Evolutionary conservation across 805 yeast species (phyloP).

Genomic region (Kluyveromyces nonfermentans): DNA sequence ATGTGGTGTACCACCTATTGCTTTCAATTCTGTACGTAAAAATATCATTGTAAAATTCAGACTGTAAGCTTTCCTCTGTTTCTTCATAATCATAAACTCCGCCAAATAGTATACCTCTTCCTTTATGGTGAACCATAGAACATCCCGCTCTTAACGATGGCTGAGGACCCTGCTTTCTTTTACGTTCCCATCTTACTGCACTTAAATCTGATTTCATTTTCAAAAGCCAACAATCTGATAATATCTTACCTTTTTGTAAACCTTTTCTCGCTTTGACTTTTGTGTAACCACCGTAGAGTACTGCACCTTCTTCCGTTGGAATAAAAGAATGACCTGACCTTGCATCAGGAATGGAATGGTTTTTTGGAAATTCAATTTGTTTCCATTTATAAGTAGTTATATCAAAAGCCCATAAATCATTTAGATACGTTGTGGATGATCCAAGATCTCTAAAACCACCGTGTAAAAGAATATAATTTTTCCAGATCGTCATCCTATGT

Average conservation of each 20-base stretch:
- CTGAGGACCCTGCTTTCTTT: slow-evolving; percentile 80
- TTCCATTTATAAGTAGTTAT: slow-evolving; percentile 84
- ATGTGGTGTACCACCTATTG: slow-evolving; percentile 78
- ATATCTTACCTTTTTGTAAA: slow-evolving; percentile 80
- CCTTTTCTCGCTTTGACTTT: slow-evolving; percentile 87
- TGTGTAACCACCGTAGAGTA: slow-evolving; percentile 88
- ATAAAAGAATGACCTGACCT: slow-evolving; percentile 88
- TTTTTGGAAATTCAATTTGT: slow-evolving; percentile 78
- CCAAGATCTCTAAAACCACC: slow-evolving; percentile 96
- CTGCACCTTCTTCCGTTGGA: slow-evolving; percentile 72
- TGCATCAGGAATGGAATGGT: slow-evolving; percentile 77
- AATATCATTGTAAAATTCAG: slow-evolving; percentile 72
- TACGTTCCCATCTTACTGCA: slow-evolving; percentile 77
- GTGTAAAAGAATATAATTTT: slow-evolving; percentile 71
- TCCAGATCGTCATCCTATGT: slow-evolving; percentile 85
- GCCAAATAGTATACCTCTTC: slow-evolving; percentile 88
- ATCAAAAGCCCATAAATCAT: slow-evolving; percentile 90
- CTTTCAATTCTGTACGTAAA: slow-evolving; percentile 76
- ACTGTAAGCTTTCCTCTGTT: slow-evolving; percentile 84
- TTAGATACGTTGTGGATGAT: slow-evolving; percentile 67
- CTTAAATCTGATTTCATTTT: slow-evolving; percentile 76
- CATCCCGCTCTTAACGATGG: slow-evolving; percentile 95
- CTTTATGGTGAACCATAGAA: slow-evolving; percentile 78
- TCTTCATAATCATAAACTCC: slow-evolving; percentile 94
- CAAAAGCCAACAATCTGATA: slow-evolving; percentile 76